Percentiles rank a stretch among this genome's conserved stretches.
Conservation (phyloP, 164 flowering plant species). For the Vitis riparia region DNA sequence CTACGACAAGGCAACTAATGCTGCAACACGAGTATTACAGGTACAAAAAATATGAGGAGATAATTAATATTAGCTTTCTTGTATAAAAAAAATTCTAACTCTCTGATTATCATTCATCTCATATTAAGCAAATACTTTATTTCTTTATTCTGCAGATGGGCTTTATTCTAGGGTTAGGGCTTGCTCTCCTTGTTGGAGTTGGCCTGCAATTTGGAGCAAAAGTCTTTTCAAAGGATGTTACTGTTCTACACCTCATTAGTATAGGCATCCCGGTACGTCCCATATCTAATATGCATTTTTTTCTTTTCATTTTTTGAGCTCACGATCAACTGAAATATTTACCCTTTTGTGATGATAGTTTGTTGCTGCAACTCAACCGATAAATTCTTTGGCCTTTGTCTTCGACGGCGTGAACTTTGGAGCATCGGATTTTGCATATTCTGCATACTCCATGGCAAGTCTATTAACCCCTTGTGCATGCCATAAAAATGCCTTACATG, state of each 20-base stretch:
- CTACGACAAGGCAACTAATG: conserved; percentile 33
- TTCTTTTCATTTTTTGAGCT: background rate
- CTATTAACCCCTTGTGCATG: background rate
- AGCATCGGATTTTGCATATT: conserved; percentile 86
- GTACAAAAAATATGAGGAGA: conserved; percentile 11
- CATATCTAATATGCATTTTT: background rate
- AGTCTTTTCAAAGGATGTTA: conserved; percentile 38
- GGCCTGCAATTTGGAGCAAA: conserved; percentile 41
- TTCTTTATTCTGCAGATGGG: conserved; percentile 40
- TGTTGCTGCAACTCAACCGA: conserved; percentile 56
- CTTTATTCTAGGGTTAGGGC: conserved; percentile 43
- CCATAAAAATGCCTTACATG: background rate
- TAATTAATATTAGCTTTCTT: background rate
- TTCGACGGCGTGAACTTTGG: conserved; percentile 86
- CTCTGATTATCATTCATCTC: background rate
- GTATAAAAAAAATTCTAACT: background rate
- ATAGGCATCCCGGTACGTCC: conserved; percentile 46
- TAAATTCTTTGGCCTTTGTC: conserved; percentile 51
- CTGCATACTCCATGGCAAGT: conserved; percentile 86
- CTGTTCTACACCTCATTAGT: conserved; percentile 36
- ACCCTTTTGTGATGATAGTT: conserved; percentile 23
- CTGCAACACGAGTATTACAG: conserved; percentile 43
- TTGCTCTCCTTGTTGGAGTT: conserved; percentile 36
- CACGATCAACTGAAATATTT: background rate
- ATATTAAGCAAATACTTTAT: background rate